Percentiles rank a stretch among this genome's conserved stretches.
Evolutionary conservation across 768 basidiomycete genomes (phyloP).

Genomic region (Psilocybe tampanensis): DNA sequence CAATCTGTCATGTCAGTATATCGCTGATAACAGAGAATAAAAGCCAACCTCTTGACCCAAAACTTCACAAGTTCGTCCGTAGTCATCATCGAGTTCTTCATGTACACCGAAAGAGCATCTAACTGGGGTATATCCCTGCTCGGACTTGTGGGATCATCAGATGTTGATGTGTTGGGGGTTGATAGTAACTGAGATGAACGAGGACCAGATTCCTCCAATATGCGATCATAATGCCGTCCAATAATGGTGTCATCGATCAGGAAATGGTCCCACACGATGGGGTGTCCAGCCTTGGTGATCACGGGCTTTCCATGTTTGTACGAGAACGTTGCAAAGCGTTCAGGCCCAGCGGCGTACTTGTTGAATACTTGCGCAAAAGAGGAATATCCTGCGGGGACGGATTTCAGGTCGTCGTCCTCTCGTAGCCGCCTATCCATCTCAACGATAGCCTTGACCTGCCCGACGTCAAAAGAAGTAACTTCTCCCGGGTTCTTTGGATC

Average conservation of each 20-base stretch:
- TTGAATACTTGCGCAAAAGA: constrained; percentile 20
- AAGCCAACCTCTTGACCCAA: constrained; percentile 19
- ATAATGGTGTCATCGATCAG: constrained; percentile 17
- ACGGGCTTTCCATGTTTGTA: constrained; percentile 10
- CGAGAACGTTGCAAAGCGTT: constrained; percentile 20
- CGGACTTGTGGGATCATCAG: not conserved
- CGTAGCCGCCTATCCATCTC: constrained; percentile 20
- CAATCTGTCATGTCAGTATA: not conserved
- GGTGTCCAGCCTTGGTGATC: constrained; percentile 14
- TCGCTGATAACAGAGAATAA: not conserved
- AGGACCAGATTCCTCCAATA: not conserved
- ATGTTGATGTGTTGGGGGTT: not conserved
- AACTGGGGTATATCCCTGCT: constrained; percentile 9
- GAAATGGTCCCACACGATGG: constrained; percentile 21
- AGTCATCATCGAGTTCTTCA: constrained; percentile 16
- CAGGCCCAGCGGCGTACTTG: constrained; percentile 15
- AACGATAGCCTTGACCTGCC: constrained; percentile 21
- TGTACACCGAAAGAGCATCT: constrained; percentile 10
- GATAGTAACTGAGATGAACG: not conserved
- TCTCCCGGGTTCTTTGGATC: constrained; percentile 16
- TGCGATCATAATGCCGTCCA: constrained; percentile 6
- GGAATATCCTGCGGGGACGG: constrained; percentile 21
- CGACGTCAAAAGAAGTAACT: constrained; percentile 18
- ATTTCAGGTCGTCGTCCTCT: constrained; percentile 6
- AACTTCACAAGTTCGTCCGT: constrained; percentile 20